Evolutionary conservation across 2,329 filamentous ascomycete species (phyloP).

Genomic region (Aspergillus quadrilineatus): DNA sequence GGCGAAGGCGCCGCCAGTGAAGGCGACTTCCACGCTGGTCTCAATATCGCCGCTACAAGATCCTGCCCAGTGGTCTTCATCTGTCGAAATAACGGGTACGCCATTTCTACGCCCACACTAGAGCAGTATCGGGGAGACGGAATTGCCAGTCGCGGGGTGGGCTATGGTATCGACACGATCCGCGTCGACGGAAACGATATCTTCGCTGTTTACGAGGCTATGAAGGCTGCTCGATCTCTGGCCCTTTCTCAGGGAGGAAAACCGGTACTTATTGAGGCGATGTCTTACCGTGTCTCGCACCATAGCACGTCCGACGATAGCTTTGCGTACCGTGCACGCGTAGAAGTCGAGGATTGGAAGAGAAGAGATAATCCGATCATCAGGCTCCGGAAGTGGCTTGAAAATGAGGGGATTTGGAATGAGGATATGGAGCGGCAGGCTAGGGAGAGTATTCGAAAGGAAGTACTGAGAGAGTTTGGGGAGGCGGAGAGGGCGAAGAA

Average conservation of each 20-base stretch:
- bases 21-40: slow-evolving; percentile 85
- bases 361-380: slow-evolving; percentile 84
- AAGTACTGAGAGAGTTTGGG: slow-evolving; percentile 79
- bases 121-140: slow-evolving; percentile 92
- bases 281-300: slow-evolving; percentile 97
- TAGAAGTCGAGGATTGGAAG: slow-evolving; percentile 96
- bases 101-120: slow-evolving; percentile 83
- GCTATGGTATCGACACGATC: slow-evolving; percentile 92
- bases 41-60: slow-evolving; percentile 87
- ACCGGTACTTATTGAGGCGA: slow-evolving; percentile 86
- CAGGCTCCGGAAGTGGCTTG: slow-evolving; percentile 84
- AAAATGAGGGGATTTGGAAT: slow-evolving; percentile 78
- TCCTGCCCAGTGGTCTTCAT: slow-evolving; percentile 87
- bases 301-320: slow-evolving; percentile 97
- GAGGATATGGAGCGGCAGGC: slow-evolving; percentile 76
- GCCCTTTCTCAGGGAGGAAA: slow-evolving; percentile 77
- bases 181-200: slow-evolving; percentile 94
- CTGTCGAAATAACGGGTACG: slow-evolving; percentile 90
- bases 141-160: slow-evolving; percentile 80
- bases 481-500: slow-evolving; percentile 62
- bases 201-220: slow-evolving; percentile 81
- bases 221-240: slow-evolving; percentile 71
- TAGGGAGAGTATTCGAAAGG: slow-evolving; percentile 65
- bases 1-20: slow-evolving; percentile 88
- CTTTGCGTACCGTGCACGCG: slow-evolving; percentile 88